Evolutionary conservation across 768 basidiomycete genomes (phyloP), one percentile per base, ranked within the genome.

Genomic region (Auriscalpium microsporum): DNA sequence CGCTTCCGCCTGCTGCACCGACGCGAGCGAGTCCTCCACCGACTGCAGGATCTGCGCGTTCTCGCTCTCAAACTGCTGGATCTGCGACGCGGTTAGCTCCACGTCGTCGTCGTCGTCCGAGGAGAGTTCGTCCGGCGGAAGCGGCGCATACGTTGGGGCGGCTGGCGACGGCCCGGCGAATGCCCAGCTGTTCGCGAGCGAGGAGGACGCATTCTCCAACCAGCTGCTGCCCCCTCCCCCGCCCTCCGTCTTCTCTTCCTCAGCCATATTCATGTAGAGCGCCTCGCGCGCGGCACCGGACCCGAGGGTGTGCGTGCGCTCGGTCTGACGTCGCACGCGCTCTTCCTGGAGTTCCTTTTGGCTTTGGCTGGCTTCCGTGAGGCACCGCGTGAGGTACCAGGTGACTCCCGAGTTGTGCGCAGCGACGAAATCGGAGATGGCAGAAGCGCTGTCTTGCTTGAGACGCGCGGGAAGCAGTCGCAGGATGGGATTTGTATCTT

Each of bases 321-420:
- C 96, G 56, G 87, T 71, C 64, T 95, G 89, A 5, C 95, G 82
- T 67, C 84, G 86, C 53, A 94, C 79, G 49, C 96, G 85, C 68
- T 95, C 92, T 69, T 97, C 95, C 70, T 99, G 96, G 75, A 97
- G 80, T 60, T 90, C 85, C 61, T 86, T 86, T 62, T 95, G 86
- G 14, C 67, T 75, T 64, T 90, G 83, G 62, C 90, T 87, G 23
- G 86, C 81, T 58, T 88, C 82, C 0, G 92, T 79, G 38, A 99
- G 77, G 40, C 87, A 81, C 50, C 87, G 78, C 65, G 80, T 87
- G 54, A 99, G 81, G 71, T 86, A 94, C 87, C 93, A 94, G 11
- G 91, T 90, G 61, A 99, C 81, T 63, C 87, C 82, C n/a, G 91
- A 79, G 64, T 90, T 90, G 68, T 99, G 96, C 4, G 92, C 91